Evolutionary conservation across 2,329 filamentous ascomycete genomes (phyloP), one percentile per base, ranked within the genome.

Genomic region (Aotearoamyces nothofagi): DNA sequence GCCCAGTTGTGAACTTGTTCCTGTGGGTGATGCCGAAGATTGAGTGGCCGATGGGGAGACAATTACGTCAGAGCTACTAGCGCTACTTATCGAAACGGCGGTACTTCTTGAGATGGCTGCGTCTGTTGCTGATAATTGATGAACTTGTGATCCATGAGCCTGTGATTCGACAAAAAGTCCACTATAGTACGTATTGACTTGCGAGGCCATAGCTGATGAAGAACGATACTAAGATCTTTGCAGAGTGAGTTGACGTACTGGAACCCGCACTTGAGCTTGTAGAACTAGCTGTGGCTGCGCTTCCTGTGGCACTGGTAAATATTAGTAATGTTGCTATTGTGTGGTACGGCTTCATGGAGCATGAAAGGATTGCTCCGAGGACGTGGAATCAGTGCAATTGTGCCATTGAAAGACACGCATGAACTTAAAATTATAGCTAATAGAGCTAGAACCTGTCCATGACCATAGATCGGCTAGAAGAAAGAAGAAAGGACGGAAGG

Each of bases 221-320:
- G n/a, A 26, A 13, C 5, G 24, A 15, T 26, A 15, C 15, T 10
- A 26, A 10, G 24, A 15, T 15, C n/a, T 15, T 6, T 9, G 24
- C 12, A 10, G 14, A 15, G 13, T 26, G 11, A 5, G 24, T 12
- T 6, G 24, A 26, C 12, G 24, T 26, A 26, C 24, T 26, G 24
- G 15, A 26, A 8, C 24, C 24, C 4, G 12, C 24, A 15, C n/a
- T n/a, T n/a, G n/a, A n/a, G n/a, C n/a, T n/a, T n/a, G n/a, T n/a
- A n/a, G 24, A 26, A 16, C 15, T 15, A 26, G 24, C 24, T 13
- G 24, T 16, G 5, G 4, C 24, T 15, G 24, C 15, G 9, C 13
- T 10, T 13, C 13, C 6, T 5, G 24, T n/a, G 17, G 24, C 15
- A 16, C n/a, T n/a, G n/a, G n/a, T n/a, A n/a, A n/a, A n/a, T n/a